These are phyloP conservation scores for Scleroderma citrinum DNA, from an alignment of 768 basidiomycete genomes.

Conservation along the genomic window DNA sequence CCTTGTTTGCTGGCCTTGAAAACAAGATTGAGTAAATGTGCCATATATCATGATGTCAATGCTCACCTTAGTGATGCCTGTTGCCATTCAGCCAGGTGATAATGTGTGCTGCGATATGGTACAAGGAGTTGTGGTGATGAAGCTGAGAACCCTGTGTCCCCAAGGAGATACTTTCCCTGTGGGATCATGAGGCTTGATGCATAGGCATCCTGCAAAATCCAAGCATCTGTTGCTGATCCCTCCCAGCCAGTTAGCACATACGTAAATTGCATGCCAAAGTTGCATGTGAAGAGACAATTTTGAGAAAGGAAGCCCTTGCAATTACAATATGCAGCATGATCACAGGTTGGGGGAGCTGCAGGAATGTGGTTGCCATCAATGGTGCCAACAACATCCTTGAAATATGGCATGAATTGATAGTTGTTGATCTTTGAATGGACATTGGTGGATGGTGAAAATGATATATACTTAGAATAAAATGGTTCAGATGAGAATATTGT, in stretches of 20 bases:
- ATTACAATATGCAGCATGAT: too few species aligned
- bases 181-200: slow-evolving; percentile 4
- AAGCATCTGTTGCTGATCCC: slow-evolving; percentile 9
- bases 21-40: slow-evolving; percentile 1
- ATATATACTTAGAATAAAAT: too few species aligned
- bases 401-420: too few species aligned
- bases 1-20: slow-evolving; percentile 25
- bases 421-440: too few species aligned
- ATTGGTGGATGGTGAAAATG: too few species aligned
- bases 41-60: not conserved
- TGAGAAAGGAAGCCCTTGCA: too few species aligned
- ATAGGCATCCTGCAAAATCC: slow-evolving; percentile 1
- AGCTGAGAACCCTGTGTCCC: slow-evolving; percentile 7
- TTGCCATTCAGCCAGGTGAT: slow-evolving; percentile 35
- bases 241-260: slow-evolving; percentile 12
- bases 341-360: too few species aligned
- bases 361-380: too few species aligned
- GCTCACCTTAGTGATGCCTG: slow-evolving; percentile 1
- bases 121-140: slow-evolving; percentile 22
- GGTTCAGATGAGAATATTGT: too few species aligned
- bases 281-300: slow-evolving; percentile 3
- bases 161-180: slow-evolving; percentile 5
- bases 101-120: slow-evolving; percentile 32
- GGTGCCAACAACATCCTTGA: too few species aligned
- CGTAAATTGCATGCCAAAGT: slow-evolving; percentile 8